phyloP scores from a whole-genome alignment of 441 rosid species.

The Gossypium davidsonii region DNA sequence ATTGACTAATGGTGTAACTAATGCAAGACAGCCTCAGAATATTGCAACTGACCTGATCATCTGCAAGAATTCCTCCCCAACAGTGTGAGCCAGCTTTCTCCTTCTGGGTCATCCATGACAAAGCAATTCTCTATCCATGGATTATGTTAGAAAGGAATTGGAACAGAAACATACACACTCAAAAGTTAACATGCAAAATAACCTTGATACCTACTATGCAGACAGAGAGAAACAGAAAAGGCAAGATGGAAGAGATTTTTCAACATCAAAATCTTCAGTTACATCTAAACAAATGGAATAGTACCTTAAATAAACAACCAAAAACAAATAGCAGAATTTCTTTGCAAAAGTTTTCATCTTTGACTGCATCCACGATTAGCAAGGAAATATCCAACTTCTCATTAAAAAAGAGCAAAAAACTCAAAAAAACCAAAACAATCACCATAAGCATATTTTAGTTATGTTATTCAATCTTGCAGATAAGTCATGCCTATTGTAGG shows the following conservation, averaged over 20 bases:
- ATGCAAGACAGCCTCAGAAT: constrained; percentile 19
- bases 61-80: constrained; percentile 96
- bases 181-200: neutral
- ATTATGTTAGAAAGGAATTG: constrained; percentile 4
- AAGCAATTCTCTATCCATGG: constrained; percentile 77
- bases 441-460: neutral
- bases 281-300: neutral
- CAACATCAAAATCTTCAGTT: neutral
- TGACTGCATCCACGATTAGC: neutral
- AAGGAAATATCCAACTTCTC: neutral
- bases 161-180: neutral
- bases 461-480: neutral
- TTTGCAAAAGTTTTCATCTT: neutral
- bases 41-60: constrained; percentile 72
- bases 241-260: neutral
- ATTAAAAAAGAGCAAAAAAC: neutral
- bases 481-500: neutral
- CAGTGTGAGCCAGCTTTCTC: constrained; percentile 64
- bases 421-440: neutral
- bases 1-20: neutral
- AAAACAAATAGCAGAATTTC: neutral
- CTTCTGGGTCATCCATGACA: constrained; percentile 94
- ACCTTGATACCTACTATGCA: neutral
- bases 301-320: neutral
- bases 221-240: neutral